Evolutionary conservation across 805 yeast species (phyloP).

Genomic region (Saccharomycopsis lassenensis): DNA sequence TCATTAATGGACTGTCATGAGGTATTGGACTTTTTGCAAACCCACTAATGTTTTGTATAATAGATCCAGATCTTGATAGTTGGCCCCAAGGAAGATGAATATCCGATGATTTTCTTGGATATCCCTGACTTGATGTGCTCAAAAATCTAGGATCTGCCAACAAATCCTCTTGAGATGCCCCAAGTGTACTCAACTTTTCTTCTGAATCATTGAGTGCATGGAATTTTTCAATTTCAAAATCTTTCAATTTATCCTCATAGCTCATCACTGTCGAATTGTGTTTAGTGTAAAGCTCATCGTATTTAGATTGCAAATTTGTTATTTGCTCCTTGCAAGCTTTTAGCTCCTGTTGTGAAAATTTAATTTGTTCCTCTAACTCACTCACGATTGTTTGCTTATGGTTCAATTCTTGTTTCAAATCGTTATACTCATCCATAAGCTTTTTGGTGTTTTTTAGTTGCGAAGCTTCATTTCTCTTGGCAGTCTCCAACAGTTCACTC

Average conservation of each 20-base stretch:
- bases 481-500: slow-evolving; percentile 36
- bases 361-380: slow-evolving; percentile 1
- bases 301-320: slow-evolving; percentile 11
- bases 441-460: slow-evolving; percentile 14
- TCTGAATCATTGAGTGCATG: slow-evolving; percentile 1
- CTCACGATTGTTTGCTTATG: slow-evolving; percentile 3
- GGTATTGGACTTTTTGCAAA: too few species aligned
- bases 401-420: slow-evolving; percentile 11
- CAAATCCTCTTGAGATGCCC: too few species aligned
- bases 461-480: slow-evolving; percentile 22
- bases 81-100: slow-evolving; percentile 10
- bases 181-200: slow-evolving; percentile 2
- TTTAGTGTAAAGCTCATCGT: slow-evolving; percentile 16
- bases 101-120: slow-evolving; percentile 2
- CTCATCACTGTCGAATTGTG: slow-evolving; percentile 3
- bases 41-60: not conserved
- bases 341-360: slow-evolving; percentile 6
- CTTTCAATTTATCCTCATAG: slow-evolving; percentile 18
- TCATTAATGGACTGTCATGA: not conserved
- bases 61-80: slow-evolving; percentile 4
- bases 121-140: not conserved
- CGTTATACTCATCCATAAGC: slow-evolving; percentile 14
- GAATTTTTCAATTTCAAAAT: slow-evolving; percentile 1
- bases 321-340: slow-evolving; percentile 10
- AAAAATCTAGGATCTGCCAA: too few species aligned